phyloP scores from a whole-genome alignment of 2,329 filamentous ascomycete genomes.

The Septoria petroselini region DNA sequence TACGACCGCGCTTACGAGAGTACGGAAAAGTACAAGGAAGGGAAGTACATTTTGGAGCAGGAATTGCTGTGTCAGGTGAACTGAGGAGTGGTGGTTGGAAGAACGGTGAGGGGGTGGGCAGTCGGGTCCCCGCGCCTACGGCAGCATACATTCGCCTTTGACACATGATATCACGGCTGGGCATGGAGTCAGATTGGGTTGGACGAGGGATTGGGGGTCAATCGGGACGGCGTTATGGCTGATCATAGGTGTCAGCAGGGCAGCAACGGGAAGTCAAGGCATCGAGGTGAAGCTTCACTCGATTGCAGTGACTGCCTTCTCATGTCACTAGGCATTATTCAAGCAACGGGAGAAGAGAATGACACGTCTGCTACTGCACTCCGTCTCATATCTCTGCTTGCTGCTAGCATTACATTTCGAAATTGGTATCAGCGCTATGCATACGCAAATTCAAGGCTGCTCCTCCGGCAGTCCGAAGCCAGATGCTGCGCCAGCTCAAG shows the following conservation, averaged over 20 bases:
- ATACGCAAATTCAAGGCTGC: constrained; percentile 24
- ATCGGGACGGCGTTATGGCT: neutral
- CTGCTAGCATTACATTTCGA: constrained; percentile 24
- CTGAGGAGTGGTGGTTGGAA: constrained; percentile 30
- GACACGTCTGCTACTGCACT: constrained; percentile 9
- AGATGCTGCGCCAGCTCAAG: constrained; percentile 18
- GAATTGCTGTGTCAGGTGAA: constrained; percentile 79
- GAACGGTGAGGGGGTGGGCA: neutral
- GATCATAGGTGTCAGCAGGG: too few relatives aligned
- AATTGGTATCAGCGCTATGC: constrained; percentile 32
- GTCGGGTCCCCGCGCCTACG: too few relatives aligned
- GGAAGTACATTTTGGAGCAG: constrained; percentile 93
- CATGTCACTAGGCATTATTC: too few relatives aligned
- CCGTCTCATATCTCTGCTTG: constrained; percentile 13
- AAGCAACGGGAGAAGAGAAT: neutral
- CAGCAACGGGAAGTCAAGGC: too few relatives aligned
- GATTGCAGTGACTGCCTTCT: too few relatives aligned
- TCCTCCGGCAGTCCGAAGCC: constrained; percentile 17
- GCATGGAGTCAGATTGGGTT: too few relatives aligned
- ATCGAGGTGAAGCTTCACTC: too few relatives aligned
- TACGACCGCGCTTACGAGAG: constrained; percentile 95
- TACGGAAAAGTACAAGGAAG: constrained; percentile 97
- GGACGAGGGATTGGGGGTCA: neutral
- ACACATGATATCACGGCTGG: too few relatives aligned
- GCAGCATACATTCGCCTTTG: too few relatives aligned